These are phyloP conservation scores for Pseudogymnoascus sp. DNA, from an alignment of 2,329 filamentous ascomycete genomes.

Conservation along the genomic window DNA sequence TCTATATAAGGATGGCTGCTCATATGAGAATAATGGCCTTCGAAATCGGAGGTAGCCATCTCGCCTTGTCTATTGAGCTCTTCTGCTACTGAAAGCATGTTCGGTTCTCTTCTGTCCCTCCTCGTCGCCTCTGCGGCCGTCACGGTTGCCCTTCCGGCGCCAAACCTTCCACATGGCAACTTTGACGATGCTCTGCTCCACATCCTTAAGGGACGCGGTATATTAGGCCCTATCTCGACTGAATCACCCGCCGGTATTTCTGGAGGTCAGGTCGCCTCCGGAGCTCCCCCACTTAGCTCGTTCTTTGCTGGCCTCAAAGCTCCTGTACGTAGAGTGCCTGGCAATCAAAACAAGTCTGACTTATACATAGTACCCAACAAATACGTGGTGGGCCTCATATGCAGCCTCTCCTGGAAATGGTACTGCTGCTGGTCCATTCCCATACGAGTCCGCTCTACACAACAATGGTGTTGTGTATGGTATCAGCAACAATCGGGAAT, in stretches of 20 bases:
- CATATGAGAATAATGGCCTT: not conserved
- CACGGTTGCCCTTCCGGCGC: not conserved
- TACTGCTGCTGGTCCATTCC: constrained; percentile 21
- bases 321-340: constrained; percentile 15
- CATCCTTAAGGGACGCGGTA: constrained; percentile 10
- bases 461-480: constrained; percentile 19
- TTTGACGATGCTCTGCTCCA: constrained; percentile 2
- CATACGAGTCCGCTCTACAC: constrained; percentile 20
- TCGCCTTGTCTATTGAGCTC: not conserved
- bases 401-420: constrained; percentile 19
- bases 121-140: not conserved
- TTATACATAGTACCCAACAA: constrained; percentile 19
- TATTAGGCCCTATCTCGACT: constrained; percentile 19
- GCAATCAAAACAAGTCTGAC: not conserved
- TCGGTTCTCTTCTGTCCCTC: not conserved
- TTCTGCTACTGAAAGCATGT: not conserved
- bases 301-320: constrained; percentile 22
- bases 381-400: constrained; percentile 22
- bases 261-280: constrained; percentile 16
- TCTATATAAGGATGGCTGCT: not conserved
- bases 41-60: not conserved
- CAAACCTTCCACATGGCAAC: not conserved
- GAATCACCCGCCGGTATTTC: constrained; percentile 16
- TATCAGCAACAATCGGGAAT: constrained; percentile 19
- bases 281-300: constrained; percentile 16